Base-by-base conservation (phyloP, 2,329 filamentous ascomycete genomes). In the Claviceps sp. region DNA sequence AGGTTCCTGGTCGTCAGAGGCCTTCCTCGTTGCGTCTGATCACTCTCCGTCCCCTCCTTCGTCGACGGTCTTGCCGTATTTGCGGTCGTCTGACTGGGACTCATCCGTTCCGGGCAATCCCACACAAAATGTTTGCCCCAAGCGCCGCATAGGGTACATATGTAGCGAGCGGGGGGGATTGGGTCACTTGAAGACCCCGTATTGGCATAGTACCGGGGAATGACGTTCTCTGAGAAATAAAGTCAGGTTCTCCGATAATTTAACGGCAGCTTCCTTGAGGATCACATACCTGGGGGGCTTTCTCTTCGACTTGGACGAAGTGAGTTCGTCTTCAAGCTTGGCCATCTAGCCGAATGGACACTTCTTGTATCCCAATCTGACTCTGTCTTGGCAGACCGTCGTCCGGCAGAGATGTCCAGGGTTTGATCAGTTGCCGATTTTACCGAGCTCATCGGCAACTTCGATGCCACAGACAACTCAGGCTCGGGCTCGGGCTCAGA, bases 101-200 rank as follows among this genome's bases (percentile, higher is more conserved):
- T 16, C 17, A 4, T 37, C 47, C 17, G 40, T 39, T 45, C 14
- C 6, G 40, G 19, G 41, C 52, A 54, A 16, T 51, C 22, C 52
- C 49, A 54, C 5, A 51, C 52, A 37, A n/a, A 49, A 24, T 54
- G 52, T 5, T 5, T 19, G 7, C 49, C 52, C 11, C 17, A 45
- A 5, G 26, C 16, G 34, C 49, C 49, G 22, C 52, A 54, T 34
- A 54, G 34, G 7, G 16, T 30, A 41, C 52, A 54, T 17, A 51
- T 46, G 22, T 51, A 54, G n/a, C 46, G 50, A 19, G 24, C 41
- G 5, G 47, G 53, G 5, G 43, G 50, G 17, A 43, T 30, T 19
- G 19, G 14, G 24, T 52, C 37, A n/a, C 37, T 24, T 11, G 45
- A 41, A 8, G 41, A 10, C 17, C 17, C 39, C 14, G 19, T 26